Evolutionary conservation across 2,329 filamentous ascomycete species (phyloP), one percentile per base, ranked within the genome.

Genomic region (Aspergillus spinulosporus): DNA sequence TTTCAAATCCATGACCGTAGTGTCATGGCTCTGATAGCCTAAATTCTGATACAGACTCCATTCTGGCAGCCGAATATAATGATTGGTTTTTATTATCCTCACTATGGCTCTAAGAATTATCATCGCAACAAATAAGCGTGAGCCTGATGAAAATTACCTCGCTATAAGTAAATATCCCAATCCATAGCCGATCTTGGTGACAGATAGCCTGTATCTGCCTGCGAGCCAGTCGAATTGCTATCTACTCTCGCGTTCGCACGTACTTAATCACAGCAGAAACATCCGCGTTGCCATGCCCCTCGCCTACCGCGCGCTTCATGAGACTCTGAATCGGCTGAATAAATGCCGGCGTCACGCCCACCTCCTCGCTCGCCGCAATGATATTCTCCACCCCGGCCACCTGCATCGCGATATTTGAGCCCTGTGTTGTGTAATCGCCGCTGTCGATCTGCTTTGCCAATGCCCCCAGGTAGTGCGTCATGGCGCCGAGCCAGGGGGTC

Each of bases 351-450:
- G 26, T 28, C 4, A 59, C 49, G 5, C 57, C 53, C 11, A 46
- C 44, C 29, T 57, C 54, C 40, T 53, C 36, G 11, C 49, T 46
- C 15, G 50, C 45, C 6, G 4, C 31, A 14, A 39, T 2, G 15
- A 56, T 56, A 56, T 59, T 59, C 36, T 37, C n/a, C 7, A 59
- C 12, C 4, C 44, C 57, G 2, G 21, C 46, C 32, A 59, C 28
- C 40, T 60, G 59, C 59, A 60, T 58, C 5, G 1, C 52, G 15
- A 60, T 7, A 40, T 52, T 60, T 7, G 53, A 60, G 5, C 52
- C 52, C 42, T 54, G 48, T 4, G 56, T 53, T 14, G 40, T 2
- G 32, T 49, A 60, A 8, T 54, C 47, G 6, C 52, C 58, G 1
- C 49, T 31, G 28, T 58, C 56, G 8, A 60, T 49, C 52, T 60